Evolutionary conservation across 768 basidiomycete species (phyloP).

Genomic region (Glaciozyma martinii): DNA sequence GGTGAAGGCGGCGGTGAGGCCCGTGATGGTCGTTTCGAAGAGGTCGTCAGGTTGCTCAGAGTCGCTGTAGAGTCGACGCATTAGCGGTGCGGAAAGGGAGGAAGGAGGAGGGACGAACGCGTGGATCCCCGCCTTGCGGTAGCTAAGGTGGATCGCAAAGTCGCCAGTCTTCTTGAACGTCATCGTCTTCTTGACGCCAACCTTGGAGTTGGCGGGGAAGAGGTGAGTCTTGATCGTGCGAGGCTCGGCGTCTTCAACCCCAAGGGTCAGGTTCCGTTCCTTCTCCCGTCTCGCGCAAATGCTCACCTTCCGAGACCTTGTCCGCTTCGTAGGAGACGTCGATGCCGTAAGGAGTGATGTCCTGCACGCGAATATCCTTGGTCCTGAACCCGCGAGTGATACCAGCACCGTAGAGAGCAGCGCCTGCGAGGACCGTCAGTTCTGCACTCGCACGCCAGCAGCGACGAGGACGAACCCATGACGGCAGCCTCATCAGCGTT

Average conservation of each 20-base stretch:
- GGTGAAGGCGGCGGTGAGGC: conserved; percentile 63
- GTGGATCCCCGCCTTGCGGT: conserved; percentile 57
- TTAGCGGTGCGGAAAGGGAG: not conserved
- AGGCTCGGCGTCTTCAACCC: conserved; percentile 40
- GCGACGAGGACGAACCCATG: conserved; percentile 48
- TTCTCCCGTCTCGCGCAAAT: not conserved
- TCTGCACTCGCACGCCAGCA: not conserved
- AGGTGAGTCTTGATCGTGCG: conserved; percentile 66
- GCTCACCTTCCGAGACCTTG: conserved; percentile 6
- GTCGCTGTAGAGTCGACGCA: conserved; percentile 1
- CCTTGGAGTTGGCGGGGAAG: conserved; percentile 68
- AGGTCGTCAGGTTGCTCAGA: conserved; percentile 40
- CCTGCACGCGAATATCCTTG: conserved; percentile 78
- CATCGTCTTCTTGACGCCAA: conserved; percentile 73
- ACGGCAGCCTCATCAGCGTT: conserved; percentile 96
- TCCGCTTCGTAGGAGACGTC: conserved; percentile 29
- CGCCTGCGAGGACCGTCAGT: conserved; percentile 44
- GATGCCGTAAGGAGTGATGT: conserved; percentile 48
- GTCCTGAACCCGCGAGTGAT: conserved; percentile 88
- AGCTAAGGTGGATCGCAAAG: conserved; percentile 66
- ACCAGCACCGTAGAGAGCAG: conserved; percentile 82
- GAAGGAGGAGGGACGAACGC: not conserved
- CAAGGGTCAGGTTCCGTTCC: not conserved
- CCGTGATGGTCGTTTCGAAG: conserved; percentile 60
- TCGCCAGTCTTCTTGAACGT: conserved; percentile 79